A percentile compares a stretch with the other conserved stretches of the same genome.
phyloP scores from a whole-genome alignment of 768 basidiomycete species.

The Agaricus subrufescens region DNA sequence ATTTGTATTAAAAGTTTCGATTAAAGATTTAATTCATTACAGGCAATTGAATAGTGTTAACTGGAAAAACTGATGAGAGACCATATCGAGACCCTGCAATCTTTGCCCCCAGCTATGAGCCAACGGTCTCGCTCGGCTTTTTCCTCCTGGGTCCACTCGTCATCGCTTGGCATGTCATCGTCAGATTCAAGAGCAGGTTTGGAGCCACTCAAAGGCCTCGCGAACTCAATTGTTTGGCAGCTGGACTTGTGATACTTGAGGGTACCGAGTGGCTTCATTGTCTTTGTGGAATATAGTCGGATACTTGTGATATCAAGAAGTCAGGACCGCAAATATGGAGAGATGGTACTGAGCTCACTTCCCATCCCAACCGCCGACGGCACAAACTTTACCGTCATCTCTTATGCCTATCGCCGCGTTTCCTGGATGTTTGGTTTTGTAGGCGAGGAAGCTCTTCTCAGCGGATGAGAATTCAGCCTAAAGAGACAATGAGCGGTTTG shows the following conservation, averaged over 20 bases:
- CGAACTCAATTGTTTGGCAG: slow-evolving; percentile 75
- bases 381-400: slow-evolving; percentile 73
- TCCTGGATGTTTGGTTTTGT: slow-evolving; percentile 68
- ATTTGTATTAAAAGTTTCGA: background rate
- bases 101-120: slow-evolving; percentile 64
- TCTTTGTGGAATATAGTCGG: slow-evolving; percentile 76
- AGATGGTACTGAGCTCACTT: slow-evolving; percentile 43
- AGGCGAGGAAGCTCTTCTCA: slow-evolving; percentile 16
- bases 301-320: slow-evolving; percentile 41
- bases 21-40: background rate
- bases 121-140: slow-evolving; percentile 47
- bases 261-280: slow-evolving; percentile 79
- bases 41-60: background rate
- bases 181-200: slow-evolving; percentile 6
- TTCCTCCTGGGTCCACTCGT: slow-evolving; percentile 44
- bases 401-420: slow-evolving; percentile 75
- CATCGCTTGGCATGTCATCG: slow-evolving; percentile 43
- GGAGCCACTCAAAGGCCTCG: slow-evolving; percentile 22
- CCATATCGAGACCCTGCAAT: slow-evolving; percentile 73
- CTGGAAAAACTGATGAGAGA: slow-evolving; percentile 48
- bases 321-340: background rate
- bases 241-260: slow-evolving; percentile 76
- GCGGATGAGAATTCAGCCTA: slow-evolving; percentile 15
- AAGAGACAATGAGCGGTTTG: background rate
- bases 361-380: slow-evolving; percentile 93